Conservation (phyloP, 2,329 filamentous ascomycete genomes). For the Botrytis sinoallii region DNA sequence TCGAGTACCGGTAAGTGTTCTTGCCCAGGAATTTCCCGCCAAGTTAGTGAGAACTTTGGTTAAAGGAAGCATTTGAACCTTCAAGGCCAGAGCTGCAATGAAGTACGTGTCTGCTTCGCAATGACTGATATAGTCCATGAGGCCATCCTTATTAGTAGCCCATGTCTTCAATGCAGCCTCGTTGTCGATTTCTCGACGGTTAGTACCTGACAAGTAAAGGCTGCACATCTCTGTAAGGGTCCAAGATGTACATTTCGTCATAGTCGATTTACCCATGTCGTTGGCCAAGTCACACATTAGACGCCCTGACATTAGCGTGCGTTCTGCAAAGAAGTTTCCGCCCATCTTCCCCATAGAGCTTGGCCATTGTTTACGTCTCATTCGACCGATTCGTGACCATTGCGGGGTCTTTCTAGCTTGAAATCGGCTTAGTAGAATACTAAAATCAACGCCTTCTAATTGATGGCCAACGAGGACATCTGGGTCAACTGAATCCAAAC, state of each 20-base stretch:
- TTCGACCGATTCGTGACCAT: conserved; percentile 88
- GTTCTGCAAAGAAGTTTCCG: conserved; percentile 88
- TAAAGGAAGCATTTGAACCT: conserved; percentile 86
- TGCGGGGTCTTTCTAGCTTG: conserved; percentile 87
- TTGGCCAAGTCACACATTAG: conserved; percentile 92
- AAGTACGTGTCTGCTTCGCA: conserved; percentile 96
- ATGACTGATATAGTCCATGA: conserved; percentile 91
- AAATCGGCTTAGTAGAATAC: conserved; percentile 80
- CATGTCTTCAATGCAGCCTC: conserved; percentile 83
- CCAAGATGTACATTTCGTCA: conserved; percentile 98
- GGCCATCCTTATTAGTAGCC: conserved; percentile 76
- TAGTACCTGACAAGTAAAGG: conserved; percentile 68
- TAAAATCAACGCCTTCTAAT: conserved; percentile 96
- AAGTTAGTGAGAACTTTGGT: conserved; percentile 95
- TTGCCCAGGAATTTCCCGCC: conserved; percentile 96
- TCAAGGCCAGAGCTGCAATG: conserved; percentile 84
- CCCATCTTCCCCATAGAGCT: conserved; percentile 79
- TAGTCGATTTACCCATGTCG: conserved; percentile 93
- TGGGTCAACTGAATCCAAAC: conserved; percentile 83
- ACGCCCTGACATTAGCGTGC: conserved; percentile 83
- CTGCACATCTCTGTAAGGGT: conserved; percentile 97
- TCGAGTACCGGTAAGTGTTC: conserved; percentile 90
- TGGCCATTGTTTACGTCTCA: conserved; percentile 84
- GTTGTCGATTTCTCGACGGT: conserved; percentile 80
- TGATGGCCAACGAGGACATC: conserved; percentile 93